Percentiles rank a stretch among this genome's conserved stretches.
These are phyloP conservation scores for Aspergillus clavatus DNA, from an alignment of 2,329 filamentous ascomycete species.

Conservation along the genomic window DNA sequence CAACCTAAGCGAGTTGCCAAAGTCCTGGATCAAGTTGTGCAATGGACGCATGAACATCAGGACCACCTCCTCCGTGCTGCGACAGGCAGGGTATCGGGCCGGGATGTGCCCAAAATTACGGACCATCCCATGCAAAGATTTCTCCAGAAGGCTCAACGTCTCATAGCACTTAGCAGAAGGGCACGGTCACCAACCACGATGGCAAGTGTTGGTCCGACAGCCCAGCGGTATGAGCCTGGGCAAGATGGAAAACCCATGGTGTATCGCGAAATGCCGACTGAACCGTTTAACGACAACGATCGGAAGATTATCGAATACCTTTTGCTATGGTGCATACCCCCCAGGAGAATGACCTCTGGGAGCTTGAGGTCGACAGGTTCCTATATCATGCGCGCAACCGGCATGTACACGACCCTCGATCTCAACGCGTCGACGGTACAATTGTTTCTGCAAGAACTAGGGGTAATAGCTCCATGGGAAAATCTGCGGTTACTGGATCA, in stretches of 20 bases:
- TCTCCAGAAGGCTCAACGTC: conserved; percentile 39
- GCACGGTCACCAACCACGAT: conserved; percentile 41
- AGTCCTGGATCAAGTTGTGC: conserved; percentile 46
- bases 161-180: conserved; percentile 40
- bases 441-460: conserved; percentile 58
- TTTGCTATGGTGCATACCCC: conserved; percentile 47
- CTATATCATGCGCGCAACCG: conserved; percentile 52
- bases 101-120: conserved; percentile 20
- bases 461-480: conserved; percentile 56
- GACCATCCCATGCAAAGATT: conserved; percentile 41
- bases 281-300: conserved; percentile 47
- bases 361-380: conserved; percentile 49
- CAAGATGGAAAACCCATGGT: conserved; percentile 24
- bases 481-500: conserved; percentile 50
- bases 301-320: conserved; percentile 53
- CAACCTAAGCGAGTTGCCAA: conserved; percentile 49
- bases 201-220: conserved; percentile 40
- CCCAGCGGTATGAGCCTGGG: conserved; percentile 23
- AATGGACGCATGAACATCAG: conserved; percentile 54
- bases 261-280: conserved; percentile 31
- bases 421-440: conserved; percentile 38
- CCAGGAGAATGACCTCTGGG: conserved; percentile 34
- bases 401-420: conserved; percentile 48
- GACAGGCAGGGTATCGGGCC: conserved; percentile 13
- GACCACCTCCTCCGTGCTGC: conserved; percentile 26